Percentiles rank a stretch among this genome's conserved stretches.
Evolutionary conservation across 2,329 filamentous ascomycete species (phyloP).

Genomic region (Whalleya microplaca): DNA sequence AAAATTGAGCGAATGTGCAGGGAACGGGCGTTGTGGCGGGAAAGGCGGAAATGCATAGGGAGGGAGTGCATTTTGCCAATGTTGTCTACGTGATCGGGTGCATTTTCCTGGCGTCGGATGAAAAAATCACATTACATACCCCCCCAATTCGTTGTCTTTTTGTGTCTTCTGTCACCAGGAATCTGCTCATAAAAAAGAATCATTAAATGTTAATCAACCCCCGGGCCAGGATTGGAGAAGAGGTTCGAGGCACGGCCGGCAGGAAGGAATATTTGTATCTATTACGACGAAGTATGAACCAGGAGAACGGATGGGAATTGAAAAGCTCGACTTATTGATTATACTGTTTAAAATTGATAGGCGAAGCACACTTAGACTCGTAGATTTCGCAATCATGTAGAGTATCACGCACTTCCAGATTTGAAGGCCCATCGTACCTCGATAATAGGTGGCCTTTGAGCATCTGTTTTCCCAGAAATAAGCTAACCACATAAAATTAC

Average conservation of each 20-base stretch:
- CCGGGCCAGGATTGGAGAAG: background rate
- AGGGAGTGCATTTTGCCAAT: too few relatives aligned
- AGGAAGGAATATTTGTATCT: background rate
- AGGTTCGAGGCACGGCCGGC: background rate
- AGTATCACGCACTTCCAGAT: too few relatives aligned
- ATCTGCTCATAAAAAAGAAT: background rate
- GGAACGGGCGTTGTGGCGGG: slow-evolving; percentile 24
- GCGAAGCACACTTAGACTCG: too few relatives aligned
- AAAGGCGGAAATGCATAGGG: slow-evolving; percentile 8
- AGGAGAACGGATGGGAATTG: background rate
- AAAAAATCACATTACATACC: slow-evolving; percentile 18
- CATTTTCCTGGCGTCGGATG: slow-evolving; percentile 37
- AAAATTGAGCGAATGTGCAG: slow-evolving; percentile 10
- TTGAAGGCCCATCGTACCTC: too few relatives aligned
- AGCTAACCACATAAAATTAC: too few relatives aligned
- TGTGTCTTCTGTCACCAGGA: slow-evolving; percentile 2
- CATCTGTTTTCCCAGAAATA: too few relatives aligned
- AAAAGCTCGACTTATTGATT: background rate
- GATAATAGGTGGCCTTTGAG: too few relatives aligned
- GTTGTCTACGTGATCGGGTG: too few relatives aligned
- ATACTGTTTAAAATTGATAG: background rate
- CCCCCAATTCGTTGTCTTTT: slow-evolving; percentile 20
- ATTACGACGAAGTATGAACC: background rate
- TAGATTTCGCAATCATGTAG: too few relatives aligned
- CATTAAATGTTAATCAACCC: background rate